These are phyloP conservation scores for Trichoderma sp. DNA, from an alignment of 2,329 filamentous ascomycete genomes.

Conservation along the genomic window DNA sequence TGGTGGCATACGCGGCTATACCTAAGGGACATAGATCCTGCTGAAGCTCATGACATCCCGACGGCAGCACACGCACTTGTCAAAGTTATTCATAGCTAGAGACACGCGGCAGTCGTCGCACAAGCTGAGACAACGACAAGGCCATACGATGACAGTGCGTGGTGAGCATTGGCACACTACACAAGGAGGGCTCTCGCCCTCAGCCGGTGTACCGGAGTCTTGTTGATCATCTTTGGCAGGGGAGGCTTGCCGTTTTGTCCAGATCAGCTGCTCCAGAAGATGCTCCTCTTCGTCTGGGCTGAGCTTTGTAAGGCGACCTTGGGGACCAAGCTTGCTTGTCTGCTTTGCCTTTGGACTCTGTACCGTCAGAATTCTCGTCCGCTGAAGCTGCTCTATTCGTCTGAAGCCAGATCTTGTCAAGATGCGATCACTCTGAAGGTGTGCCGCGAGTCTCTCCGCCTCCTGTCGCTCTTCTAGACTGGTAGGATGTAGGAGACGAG, in stretches of 20 bases:
- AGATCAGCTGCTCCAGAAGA: constrained; percentile 60
- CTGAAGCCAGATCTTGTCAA: constrained; percentile 81
- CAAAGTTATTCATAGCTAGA: constrained; percentile 95
- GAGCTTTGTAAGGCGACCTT: constrained; percentile 43
- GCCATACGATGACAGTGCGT: constrained; percentile 91
- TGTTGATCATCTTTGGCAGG: constrained; percentile 19
- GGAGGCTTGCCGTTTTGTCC: constrained; percentile 48
- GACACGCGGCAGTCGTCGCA: constrained; percentile 95
- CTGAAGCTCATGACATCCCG: constrained; percentile 87
- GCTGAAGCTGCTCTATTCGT: constrained; percentile 66
- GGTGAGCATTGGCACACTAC: constrained; percentile 90
- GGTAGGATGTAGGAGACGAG: constrained; percentile 77
- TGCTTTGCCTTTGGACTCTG: constrained; percentile 30
- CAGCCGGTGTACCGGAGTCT: constrained; percentile 51
- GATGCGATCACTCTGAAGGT: constrained; percentile 69
- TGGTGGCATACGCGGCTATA: not conserved
- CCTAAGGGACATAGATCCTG: constrained; percentile 77
- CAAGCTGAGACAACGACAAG: constrained; percentile 88
- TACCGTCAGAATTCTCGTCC: constrained; percentile 60
- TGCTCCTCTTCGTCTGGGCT: constrained; percentile 61
- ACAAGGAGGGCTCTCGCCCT: constrained; percentile 75
- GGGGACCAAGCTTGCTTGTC: constrained; percentile 6
- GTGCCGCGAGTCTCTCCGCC: constrained; percentile 77
- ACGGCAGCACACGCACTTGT: constrained; percentile 92
- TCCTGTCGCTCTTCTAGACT: constrained; percentile 77